These are phyloP conservation scores for Gentiana macrophylla DNA, from an alignment of 257 asterid species.

Conservation along the genomic window DNA sequence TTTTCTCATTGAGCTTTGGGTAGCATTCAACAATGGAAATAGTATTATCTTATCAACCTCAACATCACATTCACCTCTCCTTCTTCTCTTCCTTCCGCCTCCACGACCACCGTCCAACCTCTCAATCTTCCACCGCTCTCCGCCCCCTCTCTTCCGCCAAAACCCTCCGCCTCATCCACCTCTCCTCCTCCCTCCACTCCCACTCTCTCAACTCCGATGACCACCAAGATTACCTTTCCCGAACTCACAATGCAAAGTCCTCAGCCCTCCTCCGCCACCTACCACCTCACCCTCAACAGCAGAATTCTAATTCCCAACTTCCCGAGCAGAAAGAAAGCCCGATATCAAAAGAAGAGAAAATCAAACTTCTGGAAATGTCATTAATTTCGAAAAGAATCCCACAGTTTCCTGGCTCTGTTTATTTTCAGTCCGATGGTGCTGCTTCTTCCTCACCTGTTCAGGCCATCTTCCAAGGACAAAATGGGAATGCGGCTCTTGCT, in stretches of 20 bases:
- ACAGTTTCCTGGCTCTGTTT: constrained; percentile 78
- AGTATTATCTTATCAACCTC: constrained; percentile 21
- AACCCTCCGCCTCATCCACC: constrained; percentile 13
- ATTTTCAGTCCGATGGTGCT: constrained; percentile 23
- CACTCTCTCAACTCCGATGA: constrained; percentile 26
- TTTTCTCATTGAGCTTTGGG: too few relatives aligned
- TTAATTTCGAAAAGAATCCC: constrained; percentile 44
- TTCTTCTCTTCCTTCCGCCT: constrained; percentile 1
- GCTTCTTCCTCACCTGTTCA: constrained; percentile 27
- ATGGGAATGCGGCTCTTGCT: constrained; percentile 1
- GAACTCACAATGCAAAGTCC: constrained; percentile 76
- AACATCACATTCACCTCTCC: constrained; percentile 24
- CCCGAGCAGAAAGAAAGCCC: constrained; percentile 18
- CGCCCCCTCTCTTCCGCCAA: constrained; percentile 23
- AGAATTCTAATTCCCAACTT: constrained; percentile 11
- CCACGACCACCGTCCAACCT: constrained; percentile 12
- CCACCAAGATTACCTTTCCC: constrained; percentile 17
- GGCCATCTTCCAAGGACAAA: constrained; percentile 24
- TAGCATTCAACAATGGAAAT: too few relatives aligned
- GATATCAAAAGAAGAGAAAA: constrained; percentile 36
- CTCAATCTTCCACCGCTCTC: constrained; percentile 28
- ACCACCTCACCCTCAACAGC: constrained; percentile 22
- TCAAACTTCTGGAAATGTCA: constrained; percentile 49
- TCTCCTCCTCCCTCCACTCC: constrained; percentile 25
- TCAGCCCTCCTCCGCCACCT: constrained; percentile 53